These are phyloP conservation scores for Endogone sp. DNA, from an alignment of 192 early-diverging fungal genomes.

Conservation along the genomic window DNA sequence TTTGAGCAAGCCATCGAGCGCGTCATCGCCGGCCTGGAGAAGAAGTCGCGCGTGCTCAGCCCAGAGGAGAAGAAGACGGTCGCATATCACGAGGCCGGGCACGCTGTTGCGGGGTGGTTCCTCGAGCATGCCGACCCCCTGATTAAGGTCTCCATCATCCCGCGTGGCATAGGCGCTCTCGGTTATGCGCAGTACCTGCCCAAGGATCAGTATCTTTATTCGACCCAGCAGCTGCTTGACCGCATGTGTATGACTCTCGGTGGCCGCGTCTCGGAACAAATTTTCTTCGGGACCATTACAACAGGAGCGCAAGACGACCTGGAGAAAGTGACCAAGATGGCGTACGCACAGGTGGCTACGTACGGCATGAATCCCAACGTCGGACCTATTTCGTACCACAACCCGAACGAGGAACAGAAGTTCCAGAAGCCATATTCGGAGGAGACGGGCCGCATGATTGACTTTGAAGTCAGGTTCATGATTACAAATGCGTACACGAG, in stretches of 20 bases:
- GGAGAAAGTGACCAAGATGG: conserved; percentile 95
- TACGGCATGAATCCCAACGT: conserved; percentile 93
- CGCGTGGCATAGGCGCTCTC: conserved; percentile 89
- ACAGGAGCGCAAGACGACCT: conserved; percentile 98
- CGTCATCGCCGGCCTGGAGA: conserved; percentile 97
- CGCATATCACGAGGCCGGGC: conserved; percentile 99
- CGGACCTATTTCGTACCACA: conserved; percentile 82
- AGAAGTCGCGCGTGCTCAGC: conserved; percentile 91
- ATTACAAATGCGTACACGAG: conserved; percentile 77
- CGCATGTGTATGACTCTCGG: conserved; percentile 89
- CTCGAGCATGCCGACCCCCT: conserved; percentile 93
- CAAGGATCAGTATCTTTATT: conserved; percentile 95
- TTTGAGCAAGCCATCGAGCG: conserved; percentile 99
- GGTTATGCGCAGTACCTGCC: conserved; percentile 99
- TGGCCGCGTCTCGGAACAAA: conserved; percentile 82
- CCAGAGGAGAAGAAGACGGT: conserved; percentile 99
- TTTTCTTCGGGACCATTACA: conserved; percentile 93
- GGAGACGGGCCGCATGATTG: conserved; percentile 90
- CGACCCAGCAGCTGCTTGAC: conserved; percentile 86
- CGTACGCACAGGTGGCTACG: conserved; percentile 90
- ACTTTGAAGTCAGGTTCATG: conserved; percentile 87
- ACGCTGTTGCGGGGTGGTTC: conserved; percentile 98
- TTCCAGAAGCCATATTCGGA: conserved; percentile 98
- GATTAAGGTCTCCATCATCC: conserved; percentile 98
- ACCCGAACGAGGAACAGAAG: conserved; percentile 64